Evolutionary conservation across 345 rosid species (phyloP).

Genomic region (Cardamine chenopodiifolia): DNA sequence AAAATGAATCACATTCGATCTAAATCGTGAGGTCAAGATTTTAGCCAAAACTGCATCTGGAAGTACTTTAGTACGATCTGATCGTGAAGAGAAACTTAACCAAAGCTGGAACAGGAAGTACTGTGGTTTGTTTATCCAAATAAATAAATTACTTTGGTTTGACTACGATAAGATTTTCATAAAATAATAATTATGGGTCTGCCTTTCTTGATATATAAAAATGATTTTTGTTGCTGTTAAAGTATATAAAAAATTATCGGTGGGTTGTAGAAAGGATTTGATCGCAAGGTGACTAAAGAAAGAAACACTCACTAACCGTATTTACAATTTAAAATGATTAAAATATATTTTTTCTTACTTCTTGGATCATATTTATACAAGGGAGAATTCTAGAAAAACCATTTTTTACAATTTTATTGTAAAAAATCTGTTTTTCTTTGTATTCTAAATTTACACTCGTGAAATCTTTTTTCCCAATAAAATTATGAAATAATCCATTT

Average conservation of each 20-base stretch:
- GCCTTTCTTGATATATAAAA: background rate
- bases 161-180: conserved; percentile 5
- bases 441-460: no score
- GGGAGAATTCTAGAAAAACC: no score
- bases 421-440: no score
- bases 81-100: conserved; percentile 1
- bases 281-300: background rate
- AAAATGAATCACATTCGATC: background rate
- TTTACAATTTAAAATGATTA: background rate
- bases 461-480: no score
- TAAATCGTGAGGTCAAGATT: background rate
- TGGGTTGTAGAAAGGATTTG: background rate
- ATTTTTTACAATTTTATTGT: no score
- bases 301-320: conserved; percentile 9
- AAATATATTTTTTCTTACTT: background rate
- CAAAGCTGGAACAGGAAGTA: background rate
- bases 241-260: background rate
- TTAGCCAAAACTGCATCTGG: background rate
- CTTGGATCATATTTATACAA: background rate
- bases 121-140: background rate
- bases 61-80: background rate
- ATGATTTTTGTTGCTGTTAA: conserved; percentile 3
- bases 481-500: no score
- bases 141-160: conserved; percentile 2
- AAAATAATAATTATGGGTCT: background rate